Conservation (phyloP, 441 rosid species). For the Dalechampia spathulata region DNA sequence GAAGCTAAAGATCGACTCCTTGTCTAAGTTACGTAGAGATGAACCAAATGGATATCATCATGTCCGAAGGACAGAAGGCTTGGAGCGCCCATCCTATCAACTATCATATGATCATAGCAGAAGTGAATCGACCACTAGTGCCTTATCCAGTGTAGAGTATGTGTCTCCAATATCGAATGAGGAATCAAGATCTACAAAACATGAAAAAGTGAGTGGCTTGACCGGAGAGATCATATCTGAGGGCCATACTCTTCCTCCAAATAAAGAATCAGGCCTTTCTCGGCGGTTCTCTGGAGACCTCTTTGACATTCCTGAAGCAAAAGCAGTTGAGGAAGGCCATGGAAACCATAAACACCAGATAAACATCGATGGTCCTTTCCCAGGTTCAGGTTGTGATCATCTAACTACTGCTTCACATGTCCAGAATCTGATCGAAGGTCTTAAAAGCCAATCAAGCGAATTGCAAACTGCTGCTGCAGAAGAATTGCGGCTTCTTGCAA, state of each 20-base stretch:
- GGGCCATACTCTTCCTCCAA: too few species aligned
- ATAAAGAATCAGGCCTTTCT: too few species aligned
- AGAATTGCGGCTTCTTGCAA: constrained; percentile 74
- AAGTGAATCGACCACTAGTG: constrained; percentile 70
- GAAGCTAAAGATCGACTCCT: constrained; percentile 40
- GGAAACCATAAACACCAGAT: constrained; percentile 20
- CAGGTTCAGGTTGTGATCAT: too few species aligned
- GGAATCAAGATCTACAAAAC: too few species aligned
- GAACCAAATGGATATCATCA: constrained; percentile 27
- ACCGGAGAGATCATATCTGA: constrained; percentile 31
- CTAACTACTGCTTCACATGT: constrained; percentile 40
- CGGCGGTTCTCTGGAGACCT: too few species aligned
- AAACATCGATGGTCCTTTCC: constrained; percentile 20
- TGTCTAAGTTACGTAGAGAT: constrained; percentile 39
- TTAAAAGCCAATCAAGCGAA: constrained; percentile 46
- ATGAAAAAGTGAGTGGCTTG: constrained; percentile 14
- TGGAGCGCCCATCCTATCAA: constrained; percentile 41
- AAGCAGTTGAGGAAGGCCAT: constrained; percentile 28
- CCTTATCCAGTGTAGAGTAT: constrained; percentile 57
- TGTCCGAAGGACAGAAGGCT: constrained; percentile 40
- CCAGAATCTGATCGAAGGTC: constrained; percentile 54
- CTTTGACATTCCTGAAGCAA: constrained; percentile 29
- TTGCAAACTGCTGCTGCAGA: constrained; percentile 61
- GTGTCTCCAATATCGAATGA: constrained; percentile 37
- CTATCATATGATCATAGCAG: constrained; percentile 66